Evolutionary conservation across 1,284 basidiomycete genomes (phyloP).

Genomic region (Boletus hoseneyae): DNA sequence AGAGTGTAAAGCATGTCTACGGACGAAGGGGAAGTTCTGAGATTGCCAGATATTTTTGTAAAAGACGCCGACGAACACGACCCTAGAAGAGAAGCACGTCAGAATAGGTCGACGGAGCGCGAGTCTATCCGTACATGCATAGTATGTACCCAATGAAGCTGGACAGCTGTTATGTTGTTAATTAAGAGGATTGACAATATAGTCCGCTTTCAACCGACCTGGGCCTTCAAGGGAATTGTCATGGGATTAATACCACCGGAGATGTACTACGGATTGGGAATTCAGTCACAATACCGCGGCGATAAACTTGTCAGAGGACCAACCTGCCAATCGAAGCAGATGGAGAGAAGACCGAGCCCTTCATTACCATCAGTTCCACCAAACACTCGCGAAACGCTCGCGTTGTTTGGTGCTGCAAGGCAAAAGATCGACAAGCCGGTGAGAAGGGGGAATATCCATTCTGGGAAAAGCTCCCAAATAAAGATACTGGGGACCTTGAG

Average conservation of each 20-base stretch:
- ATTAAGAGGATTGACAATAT: too few species aligned
- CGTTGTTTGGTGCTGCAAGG: too few species aligned
- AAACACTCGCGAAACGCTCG: too few species aligned
- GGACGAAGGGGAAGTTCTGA: slow-evolving; percentile 47
- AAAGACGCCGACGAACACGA: slow-evolving; percentile 42
- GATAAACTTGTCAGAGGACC: background rate
- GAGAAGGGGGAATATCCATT: too few species aligned
- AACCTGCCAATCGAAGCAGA: slow-evolving; percentile 57
- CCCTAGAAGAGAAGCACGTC: slow-evolving; percentile 23
- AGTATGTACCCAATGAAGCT: slow-evolving; percentile 41
- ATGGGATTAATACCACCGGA: slow-evolving; percentile 40
- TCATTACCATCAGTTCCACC: too few species aligned
- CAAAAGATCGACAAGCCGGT: too few species aligned
- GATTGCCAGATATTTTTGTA: slow-evolving; percentile 50
- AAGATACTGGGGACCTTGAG: slow-evolving; percentile 36
- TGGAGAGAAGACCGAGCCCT: slow-evolving; percentile 27
- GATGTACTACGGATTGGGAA: slow-evolving; percentile 39
- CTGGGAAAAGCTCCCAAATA: slow-evolving; percentile 47
- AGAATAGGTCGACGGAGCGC: background rate
- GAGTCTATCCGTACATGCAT: slow-evolving; percentile 40
- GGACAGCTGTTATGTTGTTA: slow-evolving; percentile 33
- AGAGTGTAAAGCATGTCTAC: background rate
- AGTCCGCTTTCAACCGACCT: slow-evolving; percentile 19
- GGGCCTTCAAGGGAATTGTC: slow-evolving; percentile 43
- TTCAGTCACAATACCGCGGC: background rate